Evolutionary conservation across 2,329 filamentous ascomycete species (phyloP).

Genomic region (Ceratocystis papillata): DNA sequence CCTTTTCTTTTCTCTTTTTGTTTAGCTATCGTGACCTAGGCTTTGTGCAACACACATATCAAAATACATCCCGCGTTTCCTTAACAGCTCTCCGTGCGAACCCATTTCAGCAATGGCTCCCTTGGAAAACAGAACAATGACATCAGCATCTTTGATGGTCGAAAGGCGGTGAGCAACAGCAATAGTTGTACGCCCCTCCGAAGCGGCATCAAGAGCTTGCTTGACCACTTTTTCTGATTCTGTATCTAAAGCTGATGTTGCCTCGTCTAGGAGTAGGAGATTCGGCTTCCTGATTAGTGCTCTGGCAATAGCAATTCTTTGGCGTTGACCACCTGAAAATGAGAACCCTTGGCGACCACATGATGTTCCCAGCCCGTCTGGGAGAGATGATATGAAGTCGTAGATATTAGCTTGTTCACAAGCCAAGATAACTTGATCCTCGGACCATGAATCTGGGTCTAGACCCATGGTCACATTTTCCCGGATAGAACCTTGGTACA

Average conservation of each 20-base stretch:
- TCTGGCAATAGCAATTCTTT: constrained; percentile 61
- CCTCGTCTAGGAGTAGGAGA: constrained; percentile 63
- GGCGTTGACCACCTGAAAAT: constrained; percentile 61
- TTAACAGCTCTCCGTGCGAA: constrained; percentile 49
- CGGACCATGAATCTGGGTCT: constrained; percentile 26
- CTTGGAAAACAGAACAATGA: constrained; percentile 52
- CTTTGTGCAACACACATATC: constrained; percentile 43
- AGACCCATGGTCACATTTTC: constrained; percentile 46
- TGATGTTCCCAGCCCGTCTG: constrained; percentile 50
- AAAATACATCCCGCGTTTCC: constrained; percentile 39
- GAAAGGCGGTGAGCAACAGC: constrained; percentile 54
- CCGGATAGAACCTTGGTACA: constrained; percentile 43
- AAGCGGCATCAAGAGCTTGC: constrained; percentile 43
- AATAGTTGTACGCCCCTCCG: constrained; percentile 42
- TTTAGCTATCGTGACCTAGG: constrained; percentile 30
- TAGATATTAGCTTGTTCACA: constrained; percentile 46
- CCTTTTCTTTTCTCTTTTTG: no score
- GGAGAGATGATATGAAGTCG: constrained; percentile 45
- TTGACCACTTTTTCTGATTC: constrained; percentile 57
- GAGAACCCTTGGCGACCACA: constrained; percentile 59
- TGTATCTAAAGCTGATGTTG: constrained; percentile 54
- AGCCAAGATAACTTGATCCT: constrained; percentile 38
- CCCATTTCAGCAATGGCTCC: constrained; percentile 49
- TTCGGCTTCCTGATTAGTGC: constrained; percentile 56
- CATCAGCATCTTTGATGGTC: constrained; percentile 47